A percentile compares a stretch with the other conserved stretches of the same genome.
These are phyloP conservation scores for Gossypium ekmanianum DNA, from an alignment of 345 rosid species.

Conservation along the genomic window DNA sequence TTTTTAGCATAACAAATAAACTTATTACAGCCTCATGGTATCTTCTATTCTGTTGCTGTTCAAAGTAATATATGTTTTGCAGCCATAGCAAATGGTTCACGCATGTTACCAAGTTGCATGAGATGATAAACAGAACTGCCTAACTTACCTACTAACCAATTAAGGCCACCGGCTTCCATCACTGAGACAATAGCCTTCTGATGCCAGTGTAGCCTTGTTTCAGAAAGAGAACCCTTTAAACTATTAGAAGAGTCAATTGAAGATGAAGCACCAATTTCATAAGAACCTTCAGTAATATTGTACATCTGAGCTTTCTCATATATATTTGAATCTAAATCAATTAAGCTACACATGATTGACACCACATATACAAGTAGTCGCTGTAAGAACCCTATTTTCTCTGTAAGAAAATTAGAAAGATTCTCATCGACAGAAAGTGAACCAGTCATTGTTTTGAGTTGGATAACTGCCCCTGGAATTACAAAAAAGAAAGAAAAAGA, in stretches of 20 bases:
- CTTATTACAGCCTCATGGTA: neutral
- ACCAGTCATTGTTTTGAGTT: constrained; percentile 54
- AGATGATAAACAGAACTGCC: constrained; percentile 38
- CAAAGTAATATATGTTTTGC: neutral
- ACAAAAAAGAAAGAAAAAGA: neutral
- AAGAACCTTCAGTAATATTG: constrained; percentile 24
- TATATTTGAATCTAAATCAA: constrained; percentile 39
- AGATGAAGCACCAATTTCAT: constrained; percentile 21
- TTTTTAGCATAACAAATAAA: constrained; percentile 4
- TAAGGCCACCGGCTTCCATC: constrained; percentile 85
- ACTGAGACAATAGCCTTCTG: constrained; percentile 61
- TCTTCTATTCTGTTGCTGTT: neutral
- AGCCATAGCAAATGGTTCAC: neutral
- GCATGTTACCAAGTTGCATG: constrained; percentile 5
- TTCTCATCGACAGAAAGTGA: constrained; percentile 48
- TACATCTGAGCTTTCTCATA: constrained; percentile 34
- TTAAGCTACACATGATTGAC: constrained; percentile 46
- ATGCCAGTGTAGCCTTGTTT: constrained; percentile 50
- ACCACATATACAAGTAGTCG: constrained; percentile 51
- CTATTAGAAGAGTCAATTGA: constrained; percentile 28
- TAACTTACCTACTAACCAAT: constrained; percentile 94
- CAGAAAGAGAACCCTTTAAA: constrained; percentile 28
- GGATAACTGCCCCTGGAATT: constrained; percentile 63
- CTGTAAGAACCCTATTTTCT: constrained; percentile 46
- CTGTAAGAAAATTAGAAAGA: constrained; percentile 33